A percentile compares a stretch with the other conserved stretches of the same genome.
These are phyloP conservation scores for Blastobotrys arbuscula DNA, from an alignment of 1,139 yeast species.

Conservation along the genomic window DNA sequence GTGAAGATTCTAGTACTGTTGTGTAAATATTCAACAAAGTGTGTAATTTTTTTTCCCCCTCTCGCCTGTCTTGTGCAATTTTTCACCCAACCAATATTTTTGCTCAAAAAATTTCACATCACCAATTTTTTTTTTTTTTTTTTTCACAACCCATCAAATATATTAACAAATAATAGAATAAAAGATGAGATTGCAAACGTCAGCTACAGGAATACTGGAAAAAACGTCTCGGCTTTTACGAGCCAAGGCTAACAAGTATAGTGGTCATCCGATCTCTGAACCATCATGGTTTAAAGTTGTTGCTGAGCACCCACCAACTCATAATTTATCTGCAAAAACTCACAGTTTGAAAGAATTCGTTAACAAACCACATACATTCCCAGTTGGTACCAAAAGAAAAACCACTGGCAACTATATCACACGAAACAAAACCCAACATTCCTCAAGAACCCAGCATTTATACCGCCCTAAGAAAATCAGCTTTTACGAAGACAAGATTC, in stretches of 20 bases:
- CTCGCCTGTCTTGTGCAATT: not conserved
- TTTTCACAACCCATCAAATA: not conserved
- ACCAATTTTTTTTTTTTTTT: not conserved
- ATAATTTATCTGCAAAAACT: conserved; percentile 46
- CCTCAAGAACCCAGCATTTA: conserved; percentile 35
- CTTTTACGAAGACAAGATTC: conserved; percentile 76
- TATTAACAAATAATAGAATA: not conserved
- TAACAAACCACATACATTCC: conserved; percentile 18
- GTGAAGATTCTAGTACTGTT: too few relatives aligned
- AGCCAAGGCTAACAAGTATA: conserved; percentile 17
- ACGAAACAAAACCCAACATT: conserved; percentile 33
- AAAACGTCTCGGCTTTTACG: conserved; percentile 35
- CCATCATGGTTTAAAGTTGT: conserved; percentile 89
- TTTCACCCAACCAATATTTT: not conserved
- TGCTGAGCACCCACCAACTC: conserved; percentile 71
- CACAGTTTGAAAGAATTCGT: conserved; percentile 39
- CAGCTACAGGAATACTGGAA: conserved; percentile 67
- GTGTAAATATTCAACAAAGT: too few relatives aligned
- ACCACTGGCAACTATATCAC: conserved; percentile 44
- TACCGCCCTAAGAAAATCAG: conserved; percentile 57
- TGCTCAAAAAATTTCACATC: conserved; percentile 6
- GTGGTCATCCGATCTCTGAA: conserved; percentile 44
- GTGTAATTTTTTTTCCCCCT: not conserved
- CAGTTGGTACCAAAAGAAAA: conserved; percentile 15
- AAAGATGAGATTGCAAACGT: conserved; percentile 59